phyloP scores from a whole-genome alignment of 176 grass and related monocot genomes.

The Paspalum vaginatum region DNA sequence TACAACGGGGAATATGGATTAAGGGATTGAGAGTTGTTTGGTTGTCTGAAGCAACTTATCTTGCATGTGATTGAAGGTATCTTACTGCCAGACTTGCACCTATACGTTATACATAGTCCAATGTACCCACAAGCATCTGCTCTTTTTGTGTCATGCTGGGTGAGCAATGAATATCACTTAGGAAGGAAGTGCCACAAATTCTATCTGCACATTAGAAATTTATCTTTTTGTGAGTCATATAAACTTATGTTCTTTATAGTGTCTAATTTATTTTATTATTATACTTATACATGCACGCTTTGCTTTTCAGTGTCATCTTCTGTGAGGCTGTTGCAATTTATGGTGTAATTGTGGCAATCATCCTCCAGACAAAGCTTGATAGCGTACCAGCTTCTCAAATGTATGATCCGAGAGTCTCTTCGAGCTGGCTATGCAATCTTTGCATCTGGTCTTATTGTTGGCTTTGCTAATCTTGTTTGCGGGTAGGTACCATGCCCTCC shows the following conservation, averaged over 20 bases:
- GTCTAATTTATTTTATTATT: not conserved
- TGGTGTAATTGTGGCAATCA: constrained; percentile 98
- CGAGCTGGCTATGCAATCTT: constrained; percentile 97
- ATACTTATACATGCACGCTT: constrained; percentile 24
- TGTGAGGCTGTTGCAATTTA: constrained; percentile 99
- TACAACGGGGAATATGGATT: constrained; percentile 1
- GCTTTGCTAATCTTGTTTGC: constrained; percentile 94
- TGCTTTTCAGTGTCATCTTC: constrained; percentile 88
- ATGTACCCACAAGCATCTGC: not conserved
- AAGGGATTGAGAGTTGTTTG: constrained; percentile 16
- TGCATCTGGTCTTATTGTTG: constrained; percentile 92
- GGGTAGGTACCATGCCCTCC: constrained; percentile 57
- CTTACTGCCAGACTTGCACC: not conserved
- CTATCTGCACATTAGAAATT: constrained; percentile 18
- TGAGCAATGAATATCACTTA: not conserved
- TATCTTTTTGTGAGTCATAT: not conserved
- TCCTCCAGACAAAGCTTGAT: constrained; percentile 98
- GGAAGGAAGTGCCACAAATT: not conserved
- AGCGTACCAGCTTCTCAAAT: constrained; percentile 73
- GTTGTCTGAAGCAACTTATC: not conserved
- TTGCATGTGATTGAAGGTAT: not conserved
- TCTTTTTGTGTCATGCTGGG: not conserved
- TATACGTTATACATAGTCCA: not conserved
- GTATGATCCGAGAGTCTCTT: constrained; percentile 76
- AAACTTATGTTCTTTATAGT: constrained; percentile 3